These are phyloP conservation scores for Daedaleopsis nitida DNA, from an alignment of 768 basidiomycete species.

Conservation along the genomic window DNA sequence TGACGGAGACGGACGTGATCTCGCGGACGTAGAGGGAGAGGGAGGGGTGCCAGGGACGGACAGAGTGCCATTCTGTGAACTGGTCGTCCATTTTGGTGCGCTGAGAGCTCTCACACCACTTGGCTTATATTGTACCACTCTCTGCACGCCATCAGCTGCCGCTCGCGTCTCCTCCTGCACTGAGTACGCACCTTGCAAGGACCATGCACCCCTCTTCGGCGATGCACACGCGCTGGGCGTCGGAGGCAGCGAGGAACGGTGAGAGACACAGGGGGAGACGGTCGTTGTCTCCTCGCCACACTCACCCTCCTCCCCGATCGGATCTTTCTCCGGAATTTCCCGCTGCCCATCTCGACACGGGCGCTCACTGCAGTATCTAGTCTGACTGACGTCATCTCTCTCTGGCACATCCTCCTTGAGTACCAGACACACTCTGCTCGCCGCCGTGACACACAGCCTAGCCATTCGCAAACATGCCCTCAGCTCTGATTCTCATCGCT, in stretches of 20 bases:
- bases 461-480: constrained; percentile 33
- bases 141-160: constrained; percentile 8
- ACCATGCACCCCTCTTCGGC: neutral
- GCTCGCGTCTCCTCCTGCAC: neutral
- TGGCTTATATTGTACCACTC: neutral
- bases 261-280: no score
- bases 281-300: neutral
- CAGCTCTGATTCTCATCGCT: constrained; percentile 73
- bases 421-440: neutral
- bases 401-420: neutral
- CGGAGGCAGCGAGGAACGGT: neutral
- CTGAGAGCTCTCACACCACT: constrained; percentile 12
- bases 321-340: neutral
- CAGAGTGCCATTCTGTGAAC: constrained; percentile 59
- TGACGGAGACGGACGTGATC: constrained; percentile 84
- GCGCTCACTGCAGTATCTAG: neutral
- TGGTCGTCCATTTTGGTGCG: constrained; percentile 24
- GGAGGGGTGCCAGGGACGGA: constrained; percentile 76
- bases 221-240: neutral
- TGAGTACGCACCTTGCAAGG: neutral
- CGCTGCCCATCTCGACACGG: neutral
- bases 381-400: neutral
- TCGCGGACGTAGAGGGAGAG: constrained; percentile 74
- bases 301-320: neutral
- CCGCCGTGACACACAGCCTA: no score